These are phyloP conservation scores for Hyaloscypha hepaticicola DNA, from an alignment of 495 filamentous ascomycete species.

Conservation along the genomic window DNA sequence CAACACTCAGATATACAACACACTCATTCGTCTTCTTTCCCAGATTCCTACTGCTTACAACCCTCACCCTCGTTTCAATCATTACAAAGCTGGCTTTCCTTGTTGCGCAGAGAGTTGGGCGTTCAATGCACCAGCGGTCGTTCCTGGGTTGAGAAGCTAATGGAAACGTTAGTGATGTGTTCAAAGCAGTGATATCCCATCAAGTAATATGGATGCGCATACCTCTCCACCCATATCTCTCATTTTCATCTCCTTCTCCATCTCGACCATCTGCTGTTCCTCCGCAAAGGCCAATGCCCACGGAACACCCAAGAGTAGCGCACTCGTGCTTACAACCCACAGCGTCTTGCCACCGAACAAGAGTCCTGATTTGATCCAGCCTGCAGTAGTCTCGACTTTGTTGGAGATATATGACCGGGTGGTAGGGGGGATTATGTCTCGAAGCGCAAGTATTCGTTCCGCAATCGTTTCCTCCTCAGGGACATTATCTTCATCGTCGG, in stretches of 20 bases:
- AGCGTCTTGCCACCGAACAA: constrained; percentile 75
- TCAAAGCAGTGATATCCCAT: not conserved
- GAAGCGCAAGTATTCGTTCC: constrained; percentile 81
- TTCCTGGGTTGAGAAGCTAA: constrained; percentile 23
- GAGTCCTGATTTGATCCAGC: constrained; percentile 60
- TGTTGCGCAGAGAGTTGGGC: constrained; percentile 29
- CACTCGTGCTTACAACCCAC: constrained; percentile 84
- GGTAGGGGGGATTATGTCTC: constrained; percentile 87
- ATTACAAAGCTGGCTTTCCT: constrained; percentile 33
- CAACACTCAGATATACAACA: constrained; percentile 30
- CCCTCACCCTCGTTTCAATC: constrained; percentile 1
- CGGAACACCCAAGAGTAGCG: constrained; percentile 85
- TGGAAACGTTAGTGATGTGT: constrained; percentile 3
- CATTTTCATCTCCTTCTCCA: constrained; percentile 96
- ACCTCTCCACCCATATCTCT: constrained; percentile 63
- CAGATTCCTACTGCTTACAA: not conserved
- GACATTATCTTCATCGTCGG: constrained; percentile 51
- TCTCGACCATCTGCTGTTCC: constrained; percentile 92
- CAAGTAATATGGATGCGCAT: constrained; percentile 8
- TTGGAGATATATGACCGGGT: constrained; percentile 67
- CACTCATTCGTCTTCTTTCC: constrained; percentile 16
- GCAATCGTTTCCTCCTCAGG: constrained; percentile 58
- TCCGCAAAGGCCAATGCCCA: constrained; percentile 90
- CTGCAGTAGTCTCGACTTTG: constrained; percentile 56
- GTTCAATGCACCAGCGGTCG: constrained; percentile 23